A percentile compares a stretch with the other conserved stretches of the same genome.
These are phyloP conservation scores for Durio zibethinus DNA, from an alignment of 345 rosid genomes.

Conservation along the genomic window DNA sequence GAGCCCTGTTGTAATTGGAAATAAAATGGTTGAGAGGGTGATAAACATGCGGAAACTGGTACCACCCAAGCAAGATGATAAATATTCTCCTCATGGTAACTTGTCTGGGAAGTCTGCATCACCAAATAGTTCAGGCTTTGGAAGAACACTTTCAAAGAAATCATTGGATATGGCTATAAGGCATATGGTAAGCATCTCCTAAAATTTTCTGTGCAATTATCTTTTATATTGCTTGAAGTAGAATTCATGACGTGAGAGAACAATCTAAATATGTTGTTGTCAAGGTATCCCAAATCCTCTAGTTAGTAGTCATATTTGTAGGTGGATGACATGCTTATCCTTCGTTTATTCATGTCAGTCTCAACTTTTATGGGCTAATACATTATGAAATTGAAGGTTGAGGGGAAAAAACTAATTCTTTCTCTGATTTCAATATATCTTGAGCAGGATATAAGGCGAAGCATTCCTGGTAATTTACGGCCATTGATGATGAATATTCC, in stretches of 20 bases:
- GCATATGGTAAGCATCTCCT: conserved; percentile 70
- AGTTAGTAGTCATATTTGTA: not conserved
- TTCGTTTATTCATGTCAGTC: not conserved
- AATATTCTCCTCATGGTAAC: conserved; percentile 71
- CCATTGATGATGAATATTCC: conserved; percentile 94
- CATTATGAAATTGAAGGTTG: not conserved
- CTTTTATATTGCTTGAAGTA: not conserved
- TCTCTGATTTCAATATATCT: conserved; percentile 15
- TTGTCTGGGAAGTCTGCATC: conserved; percentile 79
- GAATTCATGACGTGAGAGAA: not conserved
- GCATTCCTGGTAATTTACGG: conserved; percentile 82
- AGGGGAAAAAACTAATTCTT: not conserved
- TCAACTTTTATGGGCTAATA: not conserved
- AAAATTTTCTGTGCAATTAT: not conserved
- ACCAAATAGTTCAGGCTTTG: conserved; percentile 88
- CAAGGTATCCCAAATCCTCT: conserved; percentile 4
- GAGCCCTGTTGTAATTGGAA: conserved; percentile 82
- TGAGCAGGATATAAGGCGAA: conserved; percentile 84
- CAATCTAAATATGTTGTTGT: not conserved
- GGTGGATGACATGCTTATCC: not conserved
- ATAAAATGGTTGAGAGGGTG: conserved; percentile 95
- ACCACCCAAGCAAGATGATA: conserved; percentile 79
- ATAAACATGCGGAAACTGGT: conserved; percentile 87
- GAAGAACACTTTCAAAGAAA: conserved; percentile 92
- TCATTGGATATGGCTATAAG: conserved; percentile 98